phyloP scores from a whole-genome alignment of 345 rosid genomes.

The Eucalyptus tenuipes region DNA sequence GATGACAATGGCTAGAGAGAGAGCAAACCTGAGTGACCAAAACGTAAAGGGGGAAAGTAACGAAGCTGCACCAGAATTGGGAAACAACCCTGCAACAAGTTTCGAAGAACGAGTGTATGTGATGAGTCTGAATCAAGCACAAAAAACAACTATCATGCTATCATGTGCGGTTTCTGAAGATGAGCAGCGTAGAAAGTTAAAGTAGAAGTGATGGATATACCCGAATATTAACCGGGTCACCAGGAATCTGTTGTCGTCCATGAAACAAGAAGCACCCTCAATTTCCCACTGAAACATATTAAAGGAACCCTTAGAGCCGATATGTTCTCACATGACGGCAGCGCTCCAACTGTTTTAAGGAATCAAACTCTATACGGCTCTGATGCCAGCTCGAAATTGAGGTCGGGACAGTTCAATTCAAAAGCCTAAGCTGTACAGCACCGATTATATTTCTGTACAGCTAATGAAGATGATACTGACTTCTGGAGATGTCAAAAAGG shows the following conservation, averaged over 20 bases:
- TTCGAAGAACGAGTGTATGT: neutral
- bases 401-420: neutral
- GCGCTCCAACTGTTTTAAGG: neutral
- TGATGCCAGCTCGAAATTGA: neutral
- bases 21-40: conserved; percentile 39
- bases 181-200: neutral
- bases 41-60: conserved; percentile 59
- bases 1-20: neutral
- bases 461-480: neutral
- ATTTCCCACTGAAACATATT: conserved; percentile 47
- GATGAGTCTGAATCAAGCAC: neutral
- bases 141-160: neutral
- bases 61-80: conserved; percentile 56
- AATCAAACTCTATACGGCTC: neutral
- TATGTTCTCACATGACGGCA: neutral
- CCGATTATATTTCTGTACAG: neutral
- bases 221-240: conserved; percentile 31
- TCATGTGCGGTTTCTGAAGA: neutral
- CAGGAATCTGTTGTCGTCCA: conserved; percentile 13
- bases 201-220: conserved; percentile 3
- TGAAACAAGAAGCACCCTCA: conserved; percentile 42
- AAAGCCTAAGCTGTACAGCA: neutral
- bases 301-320: neutral
- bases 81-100: conserved; percentile 21
- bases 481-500: neutral